phyloP scores from a whole-genome alignment of 176 grass and related monocot genomes.

The Eleusine indica region DNA sequence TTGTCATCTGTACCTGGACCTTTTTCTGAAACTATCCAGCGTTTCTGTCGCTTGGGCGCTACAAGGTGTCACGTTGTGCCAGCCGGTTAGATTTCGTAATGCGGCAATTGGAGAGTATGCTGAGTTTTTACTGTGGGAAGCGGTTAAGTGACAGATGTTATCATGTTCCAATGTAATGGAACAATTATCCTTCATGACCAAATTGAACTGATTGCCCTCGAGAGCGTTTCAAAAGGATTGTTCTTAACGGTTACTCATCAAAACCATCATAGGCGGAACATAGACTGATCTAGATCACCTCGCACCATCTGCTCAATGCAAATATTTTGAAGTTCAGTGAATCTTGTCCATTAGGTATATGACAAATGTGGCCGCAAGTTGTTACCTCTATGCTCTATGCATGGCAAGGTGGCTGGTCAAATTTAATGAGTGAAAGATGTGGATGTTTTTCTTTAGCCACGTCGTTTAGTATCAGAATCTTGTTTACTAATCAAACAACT shows the following conservation, averaged over 20 bases:
- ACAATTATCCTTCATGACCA: neutral
- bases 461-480: neutral
- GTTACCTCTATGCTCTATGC: neutral
- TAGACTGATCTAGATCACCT: neutral
- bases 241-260: constrained; percentile 32
- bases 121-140: neutral
- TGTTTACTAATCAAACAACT: constrained; percentile 4
- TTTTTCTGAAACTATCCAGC: neutral
- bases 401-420: neutral
- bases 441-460: neutral
- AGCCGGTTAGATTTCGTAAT: constrained; percentile 5
- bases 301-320: neutral
- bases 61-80: neutral
- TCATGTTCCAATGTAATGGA: constrained; percentile 19
- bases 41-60: neutral
- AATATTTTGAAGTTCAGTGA: neutral
- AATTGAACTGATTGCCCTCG: constrained; percentile 25
- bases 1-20: constrained; percentile 26
- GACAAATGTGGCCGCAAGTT: neutral
- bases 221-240: constrained; percentile 17
- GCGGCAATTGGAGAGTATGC: neutral
- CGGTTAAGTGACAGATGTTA: constrained; percentile 11
- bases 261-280: neutral
- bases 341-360: neutral
- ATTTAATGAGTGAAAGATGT: neutral